Base-by-base conservation (phyloP, 73 alveolate genomes). In the Stentor coeruleus region DNA sequence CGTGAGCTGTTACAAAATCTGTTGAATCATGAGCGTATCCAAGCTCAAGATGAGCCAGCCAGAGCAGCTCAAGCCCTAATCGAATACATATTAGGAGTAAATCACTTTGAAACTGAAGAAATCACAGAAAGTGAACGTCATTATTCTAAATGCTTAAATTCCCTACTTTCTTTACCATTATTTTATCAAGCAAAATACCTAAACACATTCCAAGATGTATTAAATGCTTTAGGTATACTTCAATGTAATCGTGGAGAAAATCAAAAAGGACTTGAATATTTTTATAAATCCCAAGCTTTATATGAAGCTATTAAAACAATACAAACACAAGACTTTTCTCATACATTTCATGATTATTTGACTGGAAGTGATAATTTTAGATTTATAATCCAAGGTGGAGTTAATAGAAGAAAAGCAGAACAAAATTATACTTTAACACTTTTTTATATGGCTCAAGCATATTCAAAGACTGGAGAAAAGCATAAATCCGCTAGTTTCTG, bases 371-470 rank as follows among this genome's bases (percentile, higher is more conserved):
- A 82, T 42, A 73, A 81, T 59, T 77, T 87, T 83, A 59, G 82
- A 42, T 82, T 38, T 59, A 14, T 85, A 35, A 59, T 94, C 75
- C 96, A 97, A 85, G 97, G 98, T 6, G 97, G 99, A 42, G 90
- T 95, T 4, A 96, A 97, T 87, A 93, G 88, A 85, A 81, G 85
- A 66, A 87, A 77, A 84, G 85, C 95, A 38, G 98, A 97, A 81
- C 92, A 93, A 75, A 93, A 92, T 89, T 97, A 97, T 92, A 95
- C 99, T 59, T 91, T 88, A 30, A 97, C 99, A 3, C 79, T 97
- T 3, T 97, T 97, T 88, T 97, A 94, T 86, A 84, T 95, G 87
- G 99, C 99, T 3, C 95, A 97, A 81, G 99, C 98, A 0, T 97
- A 94, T 85, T 94, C 99, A 30, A 96, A 96, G 85, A 84, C 93